Conservation (phyloP, 495 filamentous ascomycete species). For the Hyaloscypha variabilis region DNA sequence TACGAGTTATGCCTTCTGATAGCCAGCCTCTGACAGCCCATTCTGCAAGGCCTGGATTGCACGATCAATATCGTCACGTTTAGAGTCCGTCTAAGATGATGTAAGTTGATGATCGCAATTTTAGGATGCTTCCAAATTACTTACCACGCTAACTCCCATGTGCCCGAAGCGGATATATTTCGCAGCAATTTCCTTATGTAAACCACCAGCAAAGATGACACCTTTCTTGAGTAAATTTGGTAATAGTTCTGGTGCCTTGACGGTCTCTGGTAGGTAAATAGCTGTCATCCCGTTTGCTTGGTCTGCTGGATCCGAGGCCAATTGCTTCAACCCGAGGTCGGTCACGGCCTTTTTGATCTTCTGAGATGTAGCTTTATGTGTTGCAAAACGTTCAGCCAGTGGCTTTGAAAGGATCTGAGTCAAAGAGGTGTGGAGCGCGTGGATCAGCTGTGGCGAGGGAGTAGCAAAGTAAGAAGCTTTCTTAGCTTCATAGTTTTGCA, state of each 20-base stretch:
- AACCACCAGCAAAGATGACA: slow-evolving; percentile 90
- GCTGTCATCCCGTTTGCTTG: slow-evolving; percentile 98
- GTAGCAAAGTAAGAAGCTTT: slow-evolving; percentile 98
- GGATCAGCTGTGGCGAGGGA: slow-evolving; percentile 90
- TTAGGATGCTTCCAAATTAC: slow-evolving; percentile 22
- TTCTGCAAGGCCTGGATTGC: slow-evolving; percentile 78
- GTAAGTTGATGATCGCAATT: slow-evolving; percentile 14
- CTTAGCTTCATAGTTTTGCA: slow-evolving; percentile 97
- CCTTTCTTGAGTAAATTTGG: slow-evolving; percentile 87
- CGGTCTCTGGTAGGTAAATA: slow-evolving; percentile 86
- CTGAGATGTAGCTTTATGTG: slow-evolving; percentile 74
- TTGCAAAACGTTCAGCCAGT: slow-evolving; percentile 76
- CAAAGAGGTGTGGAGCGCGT: slow-evolving; percentile 92
- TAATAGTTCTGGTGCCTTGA: slow-evolving; percentile 78
- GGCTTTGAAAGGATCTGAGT: slow-evolving; percentile 80
- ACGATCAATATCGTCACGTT: slow-evolving; percentile 73
- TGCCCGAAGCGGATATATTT: slow-evolving; percentile 76
- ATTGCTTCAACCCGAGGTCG: slow-evolving; percentile 81
- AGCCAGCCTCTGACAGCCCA: slow-evolving; percentile 71
- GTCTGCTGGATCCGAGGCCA: slow-evolving; percentile 80
- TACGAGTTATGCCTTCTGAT: slow-evolving; percentile 50
- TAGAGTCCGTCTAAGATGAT: slow-evolving; percentile 55
- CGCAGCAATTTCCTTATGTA: slow-evolving; percentile 83
- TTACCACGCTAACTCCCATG: slow-evolving; percentile 91
- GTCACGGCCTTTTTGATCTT: slow-evolving; percentile 79